Evolutionary conservation across 352 stramenopile genomes (phyloP).

Genomic region (Saprolegnia diclina): DNA sequence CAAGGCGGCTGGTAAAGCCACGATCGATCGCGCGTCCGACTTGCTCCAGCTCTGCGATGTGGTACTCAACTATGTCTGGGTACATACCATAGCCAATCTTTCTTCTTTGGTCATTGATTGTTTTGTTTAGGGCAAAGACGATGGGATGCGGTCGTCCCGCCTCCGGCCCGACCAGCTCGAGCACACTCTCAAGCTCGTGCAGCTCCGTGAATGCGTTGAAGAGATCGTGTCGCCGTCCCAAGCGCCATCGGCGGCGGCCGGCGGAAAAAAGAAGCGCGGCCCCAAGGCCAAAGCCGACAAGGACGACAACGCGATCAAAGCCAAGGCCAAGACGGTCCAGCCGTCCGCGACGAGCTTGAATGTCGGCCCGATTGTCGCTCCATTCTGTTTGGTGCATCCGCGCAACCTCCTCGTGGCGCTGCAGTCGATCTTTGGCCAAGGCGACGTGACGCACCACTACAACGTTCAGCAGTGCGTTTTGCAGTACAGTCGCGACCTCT

Average conservation of each 20-base stretch:
- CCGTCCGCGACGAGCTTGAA: neutral
- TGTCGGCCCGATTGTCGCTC: neutral
- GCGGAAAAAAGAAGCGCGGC: neutral
- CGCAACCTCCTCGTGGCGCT: slow-evolving; percentile 16
- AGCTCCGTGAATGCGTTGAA: neutral
- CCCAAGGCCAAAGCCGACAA: slow-evolving; percentile 8
- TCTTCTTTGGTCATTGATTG: no score
- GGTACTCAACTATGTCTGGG: slow-evolving; percentile 22
- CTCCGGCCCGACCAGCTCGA: slow-evolving; percentile 3
- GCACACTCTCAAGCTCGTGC: slow-evolving; percentile 1
- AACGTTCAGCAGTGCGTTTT: slow-evolving; percentile 11
- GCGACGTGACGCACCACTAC: slow-evolving; percentile 9
- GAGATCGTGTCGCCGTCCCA: neutral
- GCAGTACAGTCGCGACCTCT: neutral
- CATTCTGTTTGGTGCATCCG: slow-evolving; percentile 10
- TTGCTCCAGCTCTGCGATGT: slow-evolving; percentile 20
- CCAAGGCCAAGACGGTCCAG: slow-evolving; percentile 3
- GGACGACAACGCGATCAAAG: neutral
- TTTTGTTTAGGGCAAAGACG: slow-evolving; percentile 14
- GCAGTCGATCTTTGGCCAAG: neutral
- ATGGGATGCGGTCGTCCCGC: neutral
- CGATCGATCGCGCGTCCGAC: slow-evolving; percentile 1
- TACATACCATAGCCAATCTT: no score
- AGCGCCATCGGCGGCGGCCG: neutral
- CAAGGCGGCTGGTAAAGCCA: neutral